These are phyloP conservation scores for Grosmannia clavigera DNA, from an alignment of 2,329 filamentous ascomycete genomes.

Conservation along the genomic window DNA sequence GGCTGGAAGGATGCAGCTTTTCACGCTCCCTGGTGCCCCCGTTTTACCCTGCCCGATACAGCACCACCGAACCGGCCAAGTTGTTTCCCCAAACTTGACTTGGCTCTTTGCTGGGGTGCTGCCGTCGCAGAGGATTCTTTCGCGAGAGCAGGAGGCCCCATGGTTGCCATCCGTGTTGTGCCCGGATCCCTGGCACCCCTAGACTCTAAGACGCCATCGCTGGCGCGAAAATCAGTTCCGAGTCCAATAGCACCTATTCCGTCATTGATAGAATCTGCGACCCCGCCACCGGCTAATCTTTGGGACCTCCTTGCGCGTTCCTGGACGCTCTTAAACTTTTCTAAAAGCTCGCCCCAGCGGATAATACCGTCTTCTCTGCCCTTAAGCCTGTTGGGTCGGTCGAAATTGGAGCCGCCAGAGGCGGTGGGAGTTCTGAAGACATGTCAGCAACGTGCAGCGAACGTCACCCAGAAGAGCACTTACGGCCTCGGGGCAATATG, in stretches of 20 bases:
- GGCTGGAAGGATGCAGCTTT: neutral
- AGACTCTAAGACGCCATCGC: slow-evolving; percentile 26
- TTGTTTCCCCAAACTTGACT: slow-evolving; percentile 52
- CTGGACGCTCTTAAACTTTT: slow-evolving; percentile 88
- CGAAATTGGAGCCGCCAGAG: slow-evolving; percentile 45
- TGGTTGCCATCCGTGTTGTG: slow-evolving; percentile 10
- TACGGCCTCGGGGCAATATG: slow-evolving; percentile 72
- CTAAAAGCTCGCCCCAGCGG: slow-evolving; percentile 82
- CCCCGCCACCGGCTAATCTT: slow-evolving; percentile 39
- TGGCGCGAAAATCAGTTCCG: slow-evolving; percentile 23
- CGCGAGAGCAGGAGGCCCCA: slow-evolving; percentile 18
- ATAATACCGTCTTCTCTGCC: slow-evolving; percentile 73
- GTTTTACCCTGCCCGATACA: slow-evolving; percentile 50
- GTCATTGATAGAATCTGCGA: slow-evolving; percentile 27
- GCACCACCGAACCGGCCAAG: slow-evolving; percentile 62
- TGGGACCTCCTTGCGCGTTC: slow-evolving; percentile 68
- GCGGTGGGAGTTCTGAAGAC: slow-evolving; percentile 30
- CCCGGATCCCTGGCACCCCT: slow-evolving; percentile 30
- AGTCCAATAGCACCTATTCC: slow-evolving; percentile 25
- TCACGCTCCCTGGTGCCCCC: slow-evolving; percentile 24
- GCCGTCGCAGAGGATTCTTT: slow-evolving; percentile 35
- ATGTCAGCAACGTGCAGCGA: neutral
- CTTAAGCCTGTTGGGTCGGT: slow-evolving; percentile 67
- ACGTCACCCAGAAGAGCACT: slow-evolving; percentile 22
- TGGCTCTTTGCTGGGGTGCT: slow-evolving; percentile 41